phyloP scores from a whole-genome alignment of 2,329 filamentous ascomycete genomes.

The Xylogone sp. region DNA sequence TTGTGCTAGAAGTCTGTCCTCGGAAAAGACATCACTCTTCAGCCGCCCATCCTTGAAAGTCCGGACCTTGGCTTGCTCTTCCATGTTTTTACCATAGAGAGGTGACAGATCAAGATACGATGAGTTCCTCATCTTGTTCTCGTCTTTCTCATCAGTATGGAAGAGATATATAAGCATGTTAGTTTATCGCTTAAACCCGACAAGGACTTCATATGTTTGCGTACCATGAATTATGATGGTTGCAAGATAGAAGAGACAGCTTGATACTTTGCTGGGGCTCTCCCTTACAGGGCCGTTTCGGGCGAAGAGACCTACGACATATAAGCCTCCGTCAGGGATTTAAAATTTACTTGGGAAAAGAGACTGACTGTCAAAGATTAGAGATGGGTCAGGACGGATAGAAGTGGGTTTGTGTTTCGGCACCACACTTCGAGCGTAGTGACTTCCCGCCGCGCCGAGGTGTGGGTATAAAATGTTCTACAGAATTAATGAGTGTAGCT shows the following conservation, averaged over 20 bases:
- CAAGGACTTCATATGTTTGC: no score
- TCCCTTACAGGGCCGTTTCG: slow-evolving; percentile 22
- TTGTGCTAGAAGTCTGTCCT: slow-evolving; percentile 63
- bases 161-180: slow-evolving; percentile 32
- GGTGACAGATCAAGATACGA: slow-evolving; percentile 45
- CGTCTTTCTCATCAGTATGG: slow-evolving; percentile 32
- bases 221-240: slow-evolving; percentile 46
- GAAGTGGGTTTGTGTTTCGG: slow-evolving; percentile 56
- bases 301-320: slow-evolving; percentile 43
- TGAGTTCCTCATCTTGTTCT: slow-evolving; percentile 33
- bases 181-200: background rate
- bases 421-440: slow-evolving; percentile 61
- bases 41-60: slow-evolving; percentile 67
- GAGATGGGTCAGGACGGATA: slow-evolving; percentile 56
- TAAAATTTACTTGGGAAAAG: no score
- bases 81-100: slow-evolving; percentile 44
- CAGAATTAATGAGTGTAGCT: background rate
- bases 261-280: slow-evolving; percentile 41
- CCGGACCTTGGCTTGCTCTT: slow-evolving; percentile 43
- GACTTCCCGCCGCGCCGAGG: slow-evolving; percentile 62
- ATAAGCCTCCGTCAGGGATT: background rate
- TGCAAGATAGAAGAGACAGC: slow-evolving; percentile 44
- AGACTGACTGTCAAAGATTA: slow-evolving; percentile 51
- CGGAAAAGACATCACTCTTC: slow-evolving; percentile 68
- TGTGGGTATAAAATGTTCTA: slow-evolving; percentile 58